Percentiles rank a stretch among this genome's conserved stretches.
phyloP scores from a whole-genome alignment of 2,329 filamentous ascomycete genomes.

The Neophaeococcomyces aloes region DNA sequence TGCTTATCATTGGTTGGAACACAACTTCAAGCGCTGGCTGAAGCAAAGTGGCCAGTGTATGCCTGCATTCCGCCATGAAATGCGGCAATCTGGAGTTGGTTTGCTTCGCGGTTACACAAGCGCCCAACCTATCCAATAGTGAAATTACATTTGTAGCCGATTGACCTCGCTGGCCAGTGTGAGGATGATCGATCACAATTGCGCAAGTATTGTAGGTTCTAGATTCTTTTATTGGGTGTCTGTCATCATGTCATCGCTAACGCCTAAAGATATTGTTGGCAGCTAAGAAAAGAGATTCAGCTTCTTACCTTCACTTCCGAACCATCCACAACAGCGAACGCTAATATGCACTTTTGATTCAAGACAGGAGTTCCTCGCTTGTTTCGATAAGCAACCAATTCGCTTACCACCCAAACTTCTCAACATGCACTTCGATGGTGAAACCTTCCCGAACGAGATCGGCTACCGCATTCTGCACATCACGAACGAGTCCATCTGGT shows the following conservation, averaged over 20 bases:
- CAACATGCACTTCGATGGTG: slow-evolving; percentile 45
- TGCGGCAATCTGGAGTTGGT: no score
- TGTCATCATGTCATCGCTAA: no score
- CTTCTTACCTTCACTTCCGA: no score
- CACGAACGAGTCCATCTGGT: slow-evolving; percentile 51
- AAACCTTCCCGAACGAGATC: slow-evolving; percentile 38
- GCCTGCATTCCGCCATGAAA: no score
- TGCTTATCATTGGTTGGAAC: no score
- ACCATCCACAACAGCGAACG: no score
- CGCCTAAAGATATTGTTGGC: background rate
- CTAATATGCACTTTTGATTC: background rate
- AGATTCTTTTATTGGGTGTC: background rate
- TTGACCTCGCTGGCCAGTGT: background rate
- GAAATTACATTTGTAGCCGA: no score
- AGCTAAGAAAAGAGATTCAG: no score
- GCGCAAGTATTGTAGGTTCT: background rate
- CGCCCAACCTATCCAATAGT: background rate
- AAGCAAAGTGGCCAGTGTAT: no score
- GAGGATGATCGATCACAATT: background rate
- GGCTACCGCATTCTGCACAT: slow-evolving; percentile 50
- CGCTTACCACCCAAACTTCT: slow-evolving; percentile 57
- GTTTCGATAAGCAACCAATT: no score
- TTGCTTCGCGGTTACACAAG: no score
- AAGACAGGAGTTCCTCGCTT: background rate
- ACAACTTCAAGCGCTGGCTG: no score